Evolutionary conservation across 495 filamentous ascomycete genomes (phyloP).

Genomic region (Parmelia sp.): DNA sequence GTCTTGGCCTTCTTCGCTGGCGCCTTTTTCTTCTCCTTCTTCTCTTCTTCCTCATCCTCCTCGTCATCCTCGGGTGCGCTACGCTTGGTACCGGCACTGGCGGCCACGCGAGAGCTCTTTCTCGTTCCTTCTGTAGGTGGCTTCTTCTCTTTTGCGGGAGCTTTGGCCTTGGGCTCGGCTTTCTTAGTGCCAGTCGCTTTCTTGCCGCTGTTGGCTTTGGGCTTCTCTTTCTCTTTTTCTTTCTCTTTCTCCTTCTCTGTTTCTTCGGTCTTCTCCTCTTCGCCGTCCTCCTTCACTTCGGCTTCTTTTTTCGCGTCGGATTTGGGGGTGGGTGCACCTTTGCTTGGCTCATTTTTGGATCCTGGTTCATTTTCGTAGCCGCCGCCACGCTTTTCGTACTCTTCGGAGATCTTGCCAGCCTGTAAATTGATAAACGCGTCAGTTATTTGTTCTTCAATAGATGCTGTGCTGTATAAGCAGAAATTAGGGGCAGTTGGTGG

Average conservation of each 20-base stretch:
- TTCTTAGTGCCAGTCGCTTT: constrained; percentile 28
- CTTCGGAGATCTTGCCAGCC: constrained; percentile 46
- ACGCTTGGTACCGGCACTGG: constrained; percentile 23
- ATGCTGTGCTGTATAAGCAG: not conserved
- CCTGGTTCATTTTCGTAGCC: constrained; percentile 47
- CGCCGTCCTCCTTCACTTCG: constrained; percentile 23
- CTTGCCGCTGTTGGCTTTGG: constrained; percentile 30
- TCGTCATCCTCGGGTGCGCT: constrained; percentile 22
- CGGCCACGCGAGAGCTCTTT: constrained; percentile 26
- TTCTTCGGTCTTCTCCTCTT: constrained; percentile 21
- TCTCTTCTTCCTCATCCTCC: constrained; percentile 16
- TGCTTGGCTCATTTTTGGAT: constrained; percentile 47
- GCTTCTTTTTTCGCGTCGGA: constrained; percentile 26
- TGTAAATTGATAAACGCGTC: constrained; percentile 10
- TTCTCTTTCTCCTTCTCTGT: constrained; percentile 25
- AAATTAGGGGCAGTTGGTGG: not conserved
- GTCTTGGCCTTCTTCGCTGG: constrained; percentile 46
- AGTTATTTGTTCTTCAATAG: not conserved
- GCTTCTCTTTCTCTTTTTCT: constrained; percentile 25
- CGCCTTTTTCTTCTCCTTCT: constrained; percentile 20
- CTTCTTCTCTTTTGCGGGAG: constrained; percentile 28
- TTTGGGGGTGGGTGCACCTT: constrained; percentile 42
- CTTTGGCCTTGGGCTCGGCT: constrained; percentile 27
- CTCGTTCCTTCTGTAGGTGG: constrained; percentile 24
- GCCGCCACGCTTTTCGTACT: constrained; percentile 49